Evolutionary conservation across 2,329 filamentous ascomycete genomes (phyloP).

Genomic region (Raffaelea ambrosiae): DNA sequence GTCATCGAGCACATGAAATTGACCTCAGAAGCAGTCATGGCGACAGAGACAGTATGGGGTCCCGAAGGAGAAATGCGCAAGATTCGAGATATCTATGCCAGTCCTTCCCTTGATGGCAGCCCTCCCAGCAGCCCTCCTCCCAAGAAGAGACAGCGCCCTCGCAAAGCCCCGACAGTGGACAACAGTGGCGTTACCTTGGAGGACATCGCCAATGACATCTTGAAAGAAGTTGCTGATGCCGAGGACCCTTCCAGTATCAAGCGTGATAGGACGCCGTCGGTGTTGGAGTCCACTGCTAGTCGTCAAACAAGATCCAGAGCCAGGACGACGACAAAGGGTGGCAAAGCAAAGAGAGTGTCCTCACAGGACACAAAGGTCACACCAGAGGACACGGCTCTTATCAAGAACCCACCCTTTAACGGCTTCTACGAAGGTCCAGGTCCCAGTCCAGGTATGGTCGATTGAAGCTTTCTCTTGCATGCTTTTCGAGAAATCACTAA

Average conservation of each 20-base stretch:
- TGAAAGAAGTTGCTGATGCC: not conserved
- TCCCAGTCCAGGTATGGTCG: slow-evolving; percentile 4
- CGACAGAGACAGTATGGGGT: slow-evolving; percentile 57
- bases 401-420: not conserved
- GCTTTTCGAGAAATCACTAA: not conserved
- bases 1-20: slow-evolving; percentile 59
- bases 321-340: not conserved
- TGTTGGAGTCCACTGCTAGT: not conserved
- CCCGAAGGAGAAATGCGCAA: slow-evolving; percentile 40
- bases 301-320: slow-evolving; percentile 1
- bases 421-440: slow-evolving; percentile 9
- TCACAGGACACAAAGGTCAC: not conserved
- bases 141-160: slow-evolving; percentile 9
- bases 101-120: slow-evolving; percentile 42
- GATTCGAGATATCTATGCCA: slow-evolving; percentile 51
- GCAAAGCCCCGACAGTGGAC: not conserved
- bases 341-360: not conserved
- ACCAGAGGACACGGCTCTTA: slow-evolving; percentile 2
- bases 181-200: not conserved
- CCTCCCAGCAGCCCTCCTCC: slow-evolving; percentile 30
- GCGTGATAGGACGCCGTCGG: not conserved
- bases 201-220: not conserved
- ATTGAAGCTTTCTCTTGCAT: not conserved
- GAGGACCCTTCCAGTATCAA: not conserved
- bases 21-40: slow-evolving; percentile 55